These are phyloP conservation scores for Arthrobotrys entomopaga DNA, from an alignment of 2,329 filamentous ascomycete genomes.

Conservation along the genomic window DNA sequence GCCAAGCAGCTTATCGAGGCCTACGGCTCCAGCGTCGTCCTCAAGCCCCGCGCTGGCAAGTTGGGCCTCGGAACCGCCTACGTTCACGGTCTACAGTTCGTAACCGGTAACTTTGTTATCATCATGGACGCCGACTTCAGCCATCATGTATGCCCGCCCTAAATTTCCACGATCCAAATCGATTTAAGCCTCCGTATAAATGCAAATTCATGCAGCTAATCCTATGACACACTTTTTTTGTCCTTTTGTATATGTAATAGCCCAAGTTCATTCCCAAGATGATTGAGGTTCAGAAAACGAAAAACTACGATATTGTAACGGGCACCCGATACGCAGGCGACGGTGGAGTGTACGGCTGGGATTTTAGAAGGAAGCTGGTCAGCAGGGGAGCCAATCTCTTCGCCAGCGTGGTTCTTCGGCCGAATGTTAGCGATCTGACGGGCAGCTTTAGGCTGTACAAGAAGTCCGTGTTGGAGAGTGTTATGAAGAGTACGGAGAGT, in stretches of 20 bases:
- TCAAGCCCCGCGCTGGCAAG: slow-evolving; percentile 91
- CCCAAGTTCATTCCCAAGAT: slow-evolving; percentile 98
- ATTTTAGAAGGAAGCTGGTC: slow-evolving; percentile 82
- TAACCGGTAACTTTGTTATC: slow-evolving; percentile 92
- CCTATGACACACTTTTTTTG: background rate
- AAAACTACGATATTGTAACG: slow-evolving; percentile 93
- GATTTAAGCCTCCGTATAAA: background rate
- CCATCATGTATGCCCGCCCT: slow-evolving; percentile 71
- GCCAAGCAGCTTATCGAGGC: slow-evolving; percentile 88
- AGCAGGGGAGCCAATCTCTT: slow-evolving; percentile 92
- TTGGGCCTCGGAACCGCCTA: slow-evolving; percentile 97
- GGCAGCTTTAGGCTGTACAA: slow-evolving; percentile 96
- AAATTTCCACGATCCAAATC: background rate
- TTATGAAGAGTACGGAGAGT: slow-evolving; percentile 88
- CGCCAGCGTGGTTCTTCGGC: slow-evolving; percentile 90
- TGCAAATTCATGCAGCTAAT: background rate
- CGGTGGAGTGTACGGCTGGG: slow-evolving; percentile 94
- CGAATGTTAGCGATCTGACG: slow-evolving; percentile 93
- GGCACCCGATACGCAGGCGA: slow-evolving; percentile 91
- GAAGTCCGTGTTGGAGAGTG: slow-evolving; percentile 85
- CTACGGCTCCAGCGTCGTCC: slow-evolving; percentile 78
- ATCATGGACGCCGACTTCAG: slow-evolving; percentile 99
- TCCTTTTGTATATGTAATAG: slow-evolving; percentile 20
- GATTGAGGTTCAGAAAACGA: slow-evolving; percentile 80
- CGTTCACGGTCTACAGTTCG: slow-evolving; percentile 90